These are phyloP conservation scores for Epichloe elymi DNA, from an alignment of 2,329 filamentous ascomycete genomes.

Conservation along the genomic window DNA sequence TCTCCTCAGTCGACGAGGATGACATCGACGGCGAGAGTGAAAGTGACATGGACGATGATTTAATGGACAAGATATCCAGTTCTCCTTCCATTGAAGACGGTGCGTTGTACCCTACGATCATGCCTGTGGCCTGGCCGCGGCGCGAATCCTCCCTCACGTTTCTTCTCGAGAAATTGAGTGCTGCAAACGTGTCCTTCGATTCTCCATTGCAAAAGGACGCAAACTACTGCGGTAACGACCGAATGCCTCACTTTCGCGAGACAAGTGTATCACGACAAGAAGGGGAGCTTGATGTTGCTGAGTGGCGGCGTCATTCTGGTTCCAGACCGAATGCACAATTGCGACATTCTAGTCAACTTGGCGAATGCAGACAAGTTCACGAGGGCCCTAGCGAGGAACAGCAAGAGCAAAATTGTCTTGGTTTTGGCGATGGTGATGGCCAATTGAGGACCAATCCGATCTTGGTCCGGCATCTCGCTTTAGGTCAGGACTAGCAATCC, in stretches of 20 bases:
- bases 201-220: conserved; percentile 12
- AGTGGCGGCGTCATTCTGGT: conserved; percentile 9
- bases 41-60: conserved; percentile 65
- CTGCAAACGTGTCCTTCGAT: conserved; percentile 17
- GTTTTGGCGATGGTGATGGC: neutral
- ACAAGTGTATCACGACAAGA: conserved; percentile 8
- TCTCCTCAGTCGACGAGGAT: conserved; percentile 41
- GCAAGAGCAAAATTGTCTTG: conserved; percentile 9
- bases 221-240: conserved; percentile 21
- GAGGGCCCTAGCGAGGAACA: conserved; percentile 15
- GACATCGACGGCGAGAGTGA: conserved; percentile 55
- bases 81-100: conserved; percentile 98
- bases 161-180: conserved; percentile 19
- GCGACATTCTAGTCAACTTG: conserved; percentile 28
- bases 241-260: conserved; percentile 13
- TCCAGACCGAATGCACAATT: conserved; percentile 20
- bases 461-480: neutral
- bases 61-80: conserved; percentile 98
- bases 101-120: conserved; percentile 49
- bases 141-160: conserved; percentile 29
- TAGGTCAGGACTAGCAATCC: conserved; percentile 4
- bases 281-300: conserved; percentile 3
- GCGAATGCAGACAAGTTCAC: conserved; percentile 9
- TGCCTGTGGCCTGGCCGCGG: conserved; percentile 28
- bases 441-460: neutral